A percentile compares a stretch with the other conserved stretches of the same genome.
phyloP scores from a whole-genome alignment of 1,284 basidiomycete genomes.

The Cutaneotrichosporon cyanovorans region DNA sequence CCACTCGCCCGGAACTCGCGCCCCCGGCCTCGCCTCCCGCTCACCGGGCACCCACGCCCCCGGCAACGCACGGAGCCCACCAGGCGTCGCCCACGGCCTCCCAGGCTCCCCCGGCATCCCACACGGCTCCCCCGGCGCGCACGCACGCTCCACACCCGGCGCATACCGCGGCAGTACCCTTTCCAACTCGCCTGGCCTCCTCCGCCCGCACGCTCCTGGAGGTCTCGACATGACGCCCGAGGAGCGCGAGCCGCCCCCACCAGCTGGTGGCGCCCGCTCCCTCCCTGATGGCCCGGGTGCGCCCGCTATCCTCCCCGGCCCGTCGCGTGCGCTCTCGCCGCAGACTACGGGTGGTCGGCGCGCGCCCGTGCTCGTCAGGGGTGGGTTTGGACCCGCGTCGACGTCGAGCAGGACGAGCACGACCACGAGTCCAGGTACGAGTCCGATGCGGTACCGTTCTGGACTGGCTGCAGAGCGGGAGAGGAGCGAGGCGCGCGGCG shows the following conservation, averaged over 20 bases:
- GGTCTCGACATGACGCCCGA: conserved; percentile 4
- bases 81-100: too few relatives aligned
- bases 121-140: not conserved
- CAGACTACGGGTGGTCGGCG: conserved; percentile 33
- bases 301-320: not conserved
- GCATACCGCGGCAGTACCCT: not conserved
- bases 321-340: conserved; percentile 19
- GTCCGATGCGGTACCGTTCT: conserved; percentile 16
- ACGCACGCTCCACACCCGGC: not conserved
- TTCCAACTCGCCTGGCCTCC: not conserved
- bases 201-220: not conserved
- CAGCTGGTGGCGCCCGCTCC: not conserved
- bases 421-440: conserved; percentile 15
- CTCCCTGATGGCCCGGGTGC: not conserved
- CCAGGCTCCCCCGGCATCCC: not conserved
- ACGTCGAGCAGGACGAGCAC: conserved; percentile 11
- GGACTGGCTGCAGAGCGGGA: conserved; percentile 3
- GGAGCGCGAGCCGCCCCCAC: not conserved
- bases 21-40: too few relatives aligned
- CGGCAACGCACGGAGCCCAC: too few relatives aligned
- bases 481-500: not conserved
- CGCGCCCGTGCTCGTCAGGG: conserved; percentile 42
- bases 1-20: too few relatives aligned
- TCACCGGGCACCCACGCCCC: too few relatives aligned
- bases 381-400: conserved; percentile 33